phyloP scores from a whole-genome alignment of 768 basidiomycete genomes.

The Mycena albidolilacea region DNA sequence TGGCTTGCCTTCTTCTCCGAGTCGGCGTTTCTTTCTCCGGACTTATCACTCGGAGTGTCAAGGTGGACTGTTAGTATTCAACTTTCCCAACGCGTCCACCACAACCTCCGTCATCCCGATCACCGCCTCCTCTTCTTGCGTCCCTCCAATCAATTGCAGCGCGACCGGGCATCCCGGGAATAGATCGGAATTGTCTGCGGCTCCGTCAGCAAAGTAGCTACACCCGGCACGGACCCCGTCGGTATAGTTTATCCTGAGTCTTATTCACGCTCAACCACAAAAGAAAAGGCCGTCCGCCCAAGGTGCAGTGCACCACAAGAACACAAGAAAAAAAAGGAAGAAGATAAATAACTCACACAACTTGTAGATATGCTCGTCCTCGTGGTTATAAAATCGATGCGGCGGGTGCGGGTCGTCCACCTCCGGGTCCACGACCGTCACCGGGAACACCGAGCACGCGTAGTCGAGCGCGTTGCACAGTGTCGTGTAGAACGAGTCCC shows the following conservation, averaged over 20 bases:
- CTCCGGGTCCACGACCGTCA: conserved; percentile 70
- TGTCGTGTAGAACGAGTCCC: conserved; percentile 72
- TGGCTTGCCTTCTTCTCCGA: too few species aligned
- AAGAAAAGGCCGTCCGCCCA: too few species aligned
- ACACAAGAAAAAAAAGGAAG: too few species aligned
- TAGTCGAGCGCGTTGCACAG: conserved; percentile 80
- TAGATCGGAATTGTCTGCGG: conserved; percentile 68
- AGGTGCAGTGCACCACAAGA: too few species aligned
- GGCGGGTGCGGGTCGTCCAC: conserved; percentile 64
- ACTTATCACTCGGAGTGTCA: too few species aligned
- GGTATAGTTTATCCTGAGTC: too few species aligned
- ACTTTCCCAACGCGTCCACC: conserved; percentile 62
- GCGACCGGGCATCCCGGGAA: conserved; percentile 71
- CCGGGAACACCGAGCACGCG: conserved; percentile 71
- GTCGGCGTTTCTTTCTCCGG: too few species aligned
- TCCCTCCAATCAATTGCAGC: conserved; percentile 76
- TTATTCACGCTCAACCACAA: too few species aligned
- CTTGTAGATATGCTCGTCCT: conserved; percentile 67
- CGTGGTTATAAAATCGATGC: conserved; percentile 65
- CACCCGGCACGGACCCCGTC: too few species aligned
- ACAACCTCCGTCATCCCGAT: conserved; percentile 78
- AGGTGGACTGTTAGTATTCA: conserved; percentile 21
- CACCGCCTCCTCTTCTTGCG: conserved; percentile 81
- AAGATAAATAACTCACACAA: conserved; percentile 60
- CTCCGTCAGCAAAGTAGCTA: neutral